Percentiles rank a stretch among this genome's conserved stretches.
These are phyloP conservation scores for Venturia asperata DNA, from an alignment of 2,329 filamentous ascomycete species.

Conservation along the genomic window DNA sequence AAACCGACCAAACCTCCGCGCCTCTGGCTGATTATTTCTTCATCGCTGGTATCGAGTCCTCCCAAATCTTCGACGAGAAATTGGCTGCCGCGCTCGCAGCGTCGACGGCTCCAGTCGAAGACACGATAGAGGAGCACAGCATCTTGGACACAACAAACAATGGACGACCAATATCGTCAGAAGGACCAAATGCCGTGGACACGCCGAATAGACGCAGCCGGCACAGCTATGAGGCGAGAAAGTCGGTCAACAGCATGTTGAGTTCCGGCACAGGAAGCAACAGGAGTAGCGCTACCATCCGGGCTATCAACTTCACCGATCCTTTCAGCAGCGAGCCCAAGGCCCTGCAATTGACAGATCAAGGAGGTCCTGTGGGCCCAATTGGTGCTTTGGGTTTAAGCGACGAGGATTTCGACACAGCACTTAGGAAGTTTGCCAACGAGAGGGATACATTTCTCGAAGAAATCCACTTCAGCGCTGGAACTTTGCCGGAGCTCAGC, in stretches of 20 bases:
- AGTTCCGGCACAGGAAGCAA: constrained; percentile 47
- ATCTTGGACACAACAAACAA: constrained; percentile 46
- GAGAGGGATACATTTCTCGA: constrained; percentile 91
- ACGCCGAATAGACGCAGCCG: constrained; percentile 21
- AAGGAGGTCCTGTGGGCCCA: constrained; percentile 21
- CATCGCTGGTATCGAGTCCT: constrained; percentile 50
- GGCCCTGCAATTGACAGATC: constrained; percentile 8
- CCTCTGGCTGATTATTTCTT: constrained; percentile 62
- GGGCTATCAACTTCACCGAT: constrained; percentile 31
- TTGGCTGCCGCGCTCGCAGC: constrained; percentile 25
- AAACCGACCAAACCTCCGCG: constrained; percentile 27
- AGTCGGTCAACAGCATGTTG: constrained; percentile 46
- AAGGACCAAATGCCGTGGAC: constrained; percentile 24
- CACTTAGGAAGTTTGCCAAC: constrained; percentile 88
- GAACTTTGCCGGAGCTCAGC: constrained; percentile 49
- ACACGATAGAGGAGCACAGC: constrained; percentile 55
- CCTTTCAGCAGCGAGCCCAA: neutral
- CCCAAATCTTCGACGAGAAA: constrained; percentile 44
- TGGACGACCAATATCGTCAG: constrained; percentile 37
- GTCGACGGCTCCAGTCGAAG: constrained; percentile 36
- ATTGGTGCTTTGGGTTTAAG: constrained; percentile 40
- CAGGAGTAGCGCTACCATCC: constrained; percentile 58
- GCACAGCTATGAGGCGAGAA: constrained; percentile 41
- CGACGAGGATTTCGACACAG: constrained; percentile 90
- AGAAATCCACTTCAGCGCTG: constrained; percentile 82